phyloP scores from a whole-genome alignment of 179 eudicot species.

The Vitellaria paradoxa region DNA sequence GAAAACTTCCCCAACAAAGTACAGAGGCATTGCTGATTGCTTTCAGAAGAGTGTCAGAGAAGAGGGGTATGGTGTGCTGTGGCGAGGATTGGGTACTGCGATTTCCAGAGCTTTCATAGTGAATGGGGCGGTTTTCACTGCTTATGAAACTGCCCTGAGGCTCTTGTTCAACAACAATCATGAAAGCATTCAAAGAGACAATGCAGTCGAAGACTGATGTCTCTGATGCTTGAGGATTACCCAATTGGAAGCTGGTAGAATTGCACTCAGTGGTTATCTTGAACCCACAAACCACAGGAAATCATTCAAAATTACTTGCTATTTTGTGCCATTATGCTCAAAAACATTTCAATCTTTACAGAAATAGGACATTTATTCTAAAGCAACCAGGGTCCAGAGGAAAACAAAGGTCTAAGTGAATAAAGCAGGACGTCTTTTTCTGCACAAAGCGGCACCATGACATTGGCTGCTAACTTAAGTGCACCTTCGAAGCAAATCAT shows the following conservation, averaged over 20 bases:
- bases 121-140: constrained; percentile 82
- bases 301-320: not conserved
- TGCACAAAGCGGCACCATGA: no score
- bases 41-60: constrained; percentile 53
- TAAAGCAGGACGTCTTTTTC: no score
- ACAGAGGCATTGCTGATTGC: constrained; percentile 75
- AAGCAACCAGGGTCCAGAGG: not conserved
- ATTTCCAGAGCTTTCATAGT: constrained; percentile 85
- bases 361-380: no score
- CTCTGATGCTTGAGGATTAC: not conserved
- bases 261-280: not conserved
- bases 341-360: not conserved
- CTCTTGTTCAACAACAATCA: constrained; percentile 33
- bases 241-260: not conserved
- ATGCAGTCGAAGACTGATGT: constrained; percentile 2
- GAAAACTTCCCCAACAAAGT: constrained; percentile 29
- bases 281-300: not conserved
- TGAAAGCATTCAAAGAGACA: constrained; percentile 43
- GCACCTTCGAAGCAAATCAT: no score
- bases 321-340: not conserved
- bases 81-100: constrained; percentile 84
- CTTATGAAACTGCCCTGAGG: constrained; percentile 83
- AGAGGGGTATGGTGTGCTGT: constrained; percentile 68
- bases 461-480: no score
- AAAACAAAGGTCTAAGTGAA: not conserved